Evolutionary conservation across 805 yeast genomes (phyloP).

Genomic region (Ogataea pignaliae): DNA sequence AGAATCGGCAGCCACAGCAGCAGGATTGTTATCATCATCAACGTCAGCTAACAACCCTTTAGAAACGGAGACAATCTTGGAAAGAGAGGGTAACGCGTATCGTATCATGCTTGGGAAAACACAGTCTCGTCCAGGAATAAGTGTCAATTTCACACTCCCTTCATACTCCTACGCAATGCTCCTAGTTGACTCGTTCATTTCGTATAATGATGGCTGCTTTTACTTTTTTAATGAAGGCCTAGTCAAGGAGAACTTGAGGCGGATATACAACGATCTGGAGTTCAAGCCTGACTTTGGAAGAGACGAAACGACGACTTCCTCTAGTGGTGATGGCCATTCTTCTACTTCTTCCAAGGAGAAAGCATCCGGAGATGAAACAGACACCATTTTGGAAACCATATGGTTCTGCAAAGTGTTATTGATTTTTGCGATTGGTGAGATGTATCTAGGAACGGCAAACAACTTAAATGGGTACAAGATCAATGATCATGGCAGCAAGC

Average conservation of each 20-base stretch:
- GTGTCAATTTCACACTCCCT: conserved; percentile 70
- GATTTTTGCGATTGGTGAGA: conserved; percentile 76
- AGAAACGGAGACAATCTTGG: conserved; percentile 50
- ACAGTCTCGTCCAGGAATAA: conserved; percentile 60
- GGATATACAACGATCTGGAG: conserved; percentile 50
- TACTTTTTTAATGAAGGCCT: conserved; percentile 81
- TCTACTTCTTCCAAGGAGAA: conserved; percentile 13
- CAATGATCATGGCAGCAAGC: conserved; percentile 18
- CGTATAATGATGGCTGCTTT: conserved; percentile 80
- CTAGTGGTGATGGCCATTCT: neutral
- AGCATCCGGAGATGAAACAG: conserved; percentile 26
- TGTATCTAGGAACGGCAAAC: conserved; percentile 75
- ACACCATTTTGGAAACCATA: conserved; percentile 66
- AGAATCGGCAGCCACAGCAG: too few species aligned
- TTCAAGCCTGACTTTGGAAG: conserved; percentile 28
- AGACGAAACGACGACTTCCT: neutral
- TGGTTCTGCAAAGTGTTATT: conserved; percentile 76
- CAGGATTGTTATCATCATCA: too few species aligned
- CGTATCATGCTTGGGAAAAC: conserved; percentile 64
- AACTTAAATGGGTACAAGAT: conserved; percentile 48
- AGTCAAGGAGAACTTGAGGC: conserved; percentile 60
- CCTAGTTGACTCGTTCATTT: conserved; percentile 69
- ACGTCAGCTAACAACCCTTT: too few species aligned
- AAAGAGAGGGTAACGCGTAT: conserved; percentile 74
- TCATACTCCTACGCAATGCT: conserved; percentile 73